Evolutionary conservation across 768 basidiomycete species (phyloP).

Genomic region (Lentinus tigrinus): DNA sequence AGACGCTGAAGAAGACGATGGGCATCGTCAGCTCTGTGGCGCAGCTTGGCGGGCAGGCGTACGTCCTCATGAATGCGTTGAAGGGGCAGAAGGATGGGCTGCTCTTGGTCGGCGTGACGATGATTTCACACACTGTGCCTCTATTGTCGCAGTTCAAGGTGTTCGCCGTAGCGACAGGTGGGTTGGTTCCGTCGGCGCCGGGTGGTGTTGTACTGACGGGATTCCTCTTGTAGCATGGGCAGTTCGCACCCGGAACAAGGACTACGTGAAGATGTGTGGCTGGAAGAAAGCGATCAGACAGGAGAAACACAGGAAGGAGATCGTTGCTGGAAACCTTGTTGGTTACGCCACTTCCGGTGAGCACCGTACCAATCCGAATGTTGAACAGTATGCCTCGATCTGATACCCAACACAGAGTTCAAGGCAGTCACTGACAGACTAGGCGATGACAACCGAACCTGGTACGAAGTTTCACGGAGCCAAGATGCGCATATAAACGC

Average conservation of each 20-base stretch:
- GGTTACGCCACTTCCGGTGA: constrained; percentile 52
- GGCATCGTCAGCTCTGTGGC: constrained; percentile 43
- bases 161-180: background rate
- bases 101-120: constrained; percentile 50
- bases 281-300: constrained; percentile 54
- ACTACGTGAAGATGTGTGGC: constrained; percentile 66
- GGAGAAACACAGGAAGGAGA: constrained; percentile 65
- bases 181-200: no score
- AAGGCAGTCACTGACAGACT: constrained; percentile 22
- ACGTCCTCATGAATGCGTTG: constrained; percentile 58
- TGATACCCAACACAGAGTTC: no score
- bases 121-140: constrained; percentile 35
- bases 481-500: constrained; percentile 27
- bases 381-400: no score
- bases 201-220: background rate
- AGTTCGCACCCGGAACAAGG: constrained; percentile 61
- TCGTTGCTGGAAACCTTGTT: constrained; percentile 64
- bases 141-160: background rate
- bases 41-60: constrained; percentile 55
- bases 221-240: constrained; percentile 52
- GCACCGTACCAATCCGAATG: constrained; percentile 18
- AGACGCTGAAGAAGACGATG: constrained; percentile 47
- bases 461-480: constrained; percentile 3
- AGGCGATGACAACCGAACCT: constrained; percentile 38
- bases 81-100: constrained; percentile 59